A percentile compares a stretch with the other conserved stretches of the same genome.
These are phyloP conservation scores for Mycena belliarum DNA, from an alignment of 768 basidiomycete genomes.

Conservation along the genomic window DNA sequence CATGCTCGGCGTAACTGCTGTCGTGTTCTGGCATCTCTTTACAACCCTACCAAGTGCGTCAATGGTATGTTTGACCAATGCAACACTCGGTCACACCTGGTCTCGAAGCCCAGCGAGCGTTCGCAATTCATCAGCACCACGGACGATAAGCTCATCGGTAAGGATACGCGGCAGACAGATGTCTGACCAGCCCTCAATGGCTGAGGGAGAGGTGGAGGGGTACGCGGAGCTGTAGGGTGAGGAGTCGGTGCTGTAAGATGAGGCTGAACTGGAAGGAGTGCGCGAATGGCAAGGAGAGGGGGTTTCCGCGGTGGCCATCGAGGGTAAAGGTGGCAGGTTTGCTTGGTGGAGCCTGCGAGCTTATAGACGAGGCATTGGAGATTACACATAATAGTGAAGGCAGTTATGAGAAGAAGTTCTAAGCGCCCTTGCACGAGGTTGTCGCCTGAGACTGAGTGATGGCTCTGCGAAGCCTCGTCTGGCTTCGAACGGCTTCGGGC, in stretches of 20 bases:
- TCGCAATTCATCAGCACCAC: conserved; percentile 18
- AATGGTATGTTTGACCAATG: too few relatives aligned
- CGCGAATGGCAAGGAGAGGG: conserved; percentile 11
- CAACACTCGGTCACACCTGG: not conserved
- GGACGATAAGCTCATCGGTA: conserved; percentile 19
- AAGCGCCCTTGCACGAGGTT: conserved; percentile 12
- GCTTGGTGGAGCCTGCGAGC: not conserved
- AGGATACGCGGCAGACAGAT: conserved; percentile 10
- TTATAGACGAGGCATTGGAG: conserved; percentile 17
- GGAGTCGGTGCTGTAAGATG: conserved; percentile 14
- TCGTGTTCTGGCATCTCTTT: conserved; percentile 10
- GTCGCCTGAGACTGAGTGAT: conserved; percentile 3
- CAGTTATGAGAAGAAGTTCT: conserved; percentile 13
- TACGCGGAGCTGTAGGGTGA: conserved; percentile 17
- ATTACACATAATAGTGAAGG: conserved; percentile 21
- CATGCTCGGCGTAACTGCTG: conserved; percentile 9
- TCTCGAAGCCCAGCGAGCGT: conserved; percentile 8
- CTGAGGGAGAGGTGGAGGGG: conserved; percentile 20
- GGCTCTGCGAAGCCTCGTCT: too few relatives aligned
- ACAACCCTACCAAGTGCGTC: not conserved
- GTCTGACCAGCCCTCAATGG: conserved; percentile 19
- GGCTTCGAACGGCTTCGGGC: not conserved
- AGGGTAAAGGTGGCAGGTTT: conserved; percentile 8
- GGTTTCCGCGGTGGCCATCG: conserved; percentile 19
- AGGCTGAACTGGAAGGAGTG: conserved; percentile 18